Evolutionary conservation across 495 filamentous ascomycete species (phyloP), one percentile per base, ranked within the genome.

Genomic region (Xylaria venustula): DNA sequence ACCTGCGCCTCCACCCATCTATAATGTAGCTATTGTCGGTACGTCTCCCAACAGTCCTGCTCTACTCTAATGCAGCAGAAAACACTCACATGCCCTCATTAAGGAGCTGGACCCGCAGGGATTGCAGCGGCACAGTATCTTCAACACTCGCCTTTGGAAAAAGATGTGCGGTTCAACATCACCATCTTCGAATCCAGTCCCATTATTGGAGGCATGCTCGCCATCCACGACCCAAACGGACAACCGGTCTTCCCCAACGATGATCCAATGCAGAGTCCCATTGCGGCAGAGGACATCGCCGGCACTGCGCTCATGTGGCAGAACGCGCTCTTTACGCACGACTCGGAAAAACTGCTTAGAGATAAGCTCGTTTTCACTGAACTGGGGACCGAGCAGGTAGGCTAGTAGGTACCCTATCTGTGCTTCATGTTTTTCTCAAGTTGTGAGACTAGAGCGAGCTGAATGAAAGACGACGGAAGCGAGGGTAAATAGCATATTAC

Each of bases 21-120:
- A 40, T 15, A 40, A 40, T 15, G 37, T 40, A 8, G 37, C 37
- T 15, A 40, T 40, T 12, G 15, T 40, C 15, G 37, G 37, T 40
- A 40, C 3, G 37, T 15, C 14, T 3, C 3, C 15, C 14, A 15
- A 40, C 15, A 9, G 30, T 40, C 7, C 6, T 15, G 14, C 14
- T 8, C 37, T 9, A 8, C 37, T 40, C 6, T 12, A 40, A 34
- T 34, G 30, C 11, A 5, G 30, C 37, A 40, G 37, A 40, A 40
- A 12, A 8, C 7, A 15, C 37, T 40, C 6, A 40, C 37, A 7
- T 9, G 14, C 14, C 14, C 7, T 40, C 25, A 15, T 22, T 6
- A 22, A 71, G 68, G 68, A 19, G 66, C 66, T 15, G 68, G 68
- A 12, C 66, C 68, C 19, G 68, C 68, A 0, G 68, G 68, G 17